These are phyloP conservation scores for Maudiozyma saulgeensis DNA, from an alignment of 805 yeast species.

Conservation along the genomic window DNA sequence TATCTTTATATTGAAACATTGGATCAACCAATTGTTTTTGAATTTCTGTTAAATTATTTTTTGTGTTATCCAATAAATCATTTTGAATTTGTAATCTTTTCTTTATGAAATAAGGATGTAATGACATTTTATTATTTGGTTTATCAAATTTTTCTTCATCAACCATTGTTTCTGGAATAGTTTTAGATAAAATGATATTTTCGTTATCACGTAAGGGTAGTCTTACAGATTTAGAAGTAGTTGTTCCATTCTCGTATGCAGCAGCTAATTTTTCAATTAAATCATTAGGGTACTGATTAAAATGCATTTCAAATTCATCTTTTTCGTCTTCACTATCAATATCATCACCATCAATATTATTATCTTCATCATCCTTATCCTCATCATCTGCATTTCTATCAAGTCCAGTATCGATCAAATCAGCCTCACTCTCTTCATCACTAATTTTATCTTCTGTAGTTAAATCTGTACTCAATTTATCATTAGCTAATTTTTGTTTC, in stretches of 20 bases:
- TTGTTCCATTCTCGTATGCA: conserved; percentile 26
- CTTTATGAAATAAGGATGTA: conserved; percentile 37
- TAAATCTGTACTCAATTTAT: conserved; percentile 16
- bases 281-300: conserved; percentile 37
- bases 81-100: conserved; percentile 31
- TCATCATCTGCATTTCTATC: conserved; percentile 24
- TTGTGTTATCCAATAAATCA: conserved; percentile 17
- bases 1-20: conserved; percentile 63
- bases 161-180: conserved; percentile 7
- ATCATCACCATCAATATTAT: conserved; percentile 16
- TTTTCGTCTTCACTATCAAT: conserved; percentile 32
- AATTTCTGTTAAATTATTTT: conserved; percentile 29
- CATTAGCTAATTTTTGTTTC: conserved; percentile 7
- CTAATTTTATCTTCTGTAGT: conserved; percentile 10
- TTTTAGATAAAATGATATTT: conserved; percentile 14
- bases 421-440: conserved; percentile 20
- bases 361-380: conserved; percentile 12
- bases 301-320: conserved; percentile 77
- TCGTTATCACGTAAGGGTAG: conserved; percentile 13
- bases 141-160: conserved; percentile 11
- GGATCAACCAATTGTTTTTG: conserved; percentile 53
- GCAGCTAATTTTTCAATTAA: conserved; percentile 31
- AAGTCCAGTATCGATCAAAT: conserved; percentile 24
- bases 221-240: conserved; percentile 19
- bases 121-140: conserved; percentile 14